Percentiles rank a stretch among this genome's conserved stretches.
Evolutionary conservation across 768 basidiomycete genomes (phyloP).

Genomic region (Austroboletus eburneus): DNA sequence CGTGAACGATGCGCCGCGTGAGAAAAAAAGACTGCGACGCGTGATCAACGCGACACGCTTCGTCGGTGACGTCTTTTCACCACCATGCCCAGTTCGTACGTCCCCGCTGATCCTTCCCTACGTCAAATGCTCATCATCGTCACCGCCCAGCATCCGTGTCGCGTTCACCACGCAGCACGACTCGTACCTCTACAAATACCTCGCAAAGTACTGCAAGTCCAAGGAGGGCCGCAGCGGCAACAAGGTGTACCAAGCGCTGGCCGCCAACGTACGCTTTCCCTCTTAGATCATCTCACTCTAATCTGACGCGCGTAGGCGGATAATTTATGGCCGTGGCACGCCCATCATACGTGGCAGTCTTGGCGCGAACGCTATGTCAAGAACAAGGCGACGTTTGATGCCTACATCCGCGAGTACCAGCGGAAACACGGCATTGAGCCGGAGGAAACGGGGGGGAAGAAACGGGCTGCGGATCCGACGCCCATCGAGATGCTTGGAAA

Average conservation of each 20-base stretch:
- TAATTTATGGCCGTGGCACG: conserved; percentile 48
- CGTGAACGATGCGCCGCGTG: no score
- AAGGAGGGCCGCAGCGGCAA: conserved; percentile 43
- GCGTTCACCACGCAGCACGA: conserved; percentile 41
- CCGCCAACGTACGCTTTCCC: conserved; percentile 40
- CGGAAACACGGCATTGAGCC: conserved; percentile 21
- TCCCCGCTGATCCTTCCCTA: no score
- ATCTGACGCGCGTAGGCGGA: conserved; percentile 29
- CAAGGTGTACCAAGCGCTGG: conserved; percentile 39
- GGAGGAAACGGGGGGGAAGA: neutral
- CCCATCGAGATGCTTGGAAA: neutral
- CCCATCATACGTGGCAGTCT: conserved; percentile 51
- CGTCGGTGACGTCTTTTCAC: no score
- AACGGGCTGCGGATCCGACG: neutral
- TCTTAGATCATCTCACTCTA: neutral
- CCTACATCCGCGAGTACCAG: conserved; percentile 39
- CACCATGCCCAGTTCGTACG: no score
- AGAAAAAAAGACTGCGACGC: no score
- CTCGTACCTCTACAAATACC: conserved; percentile 38
- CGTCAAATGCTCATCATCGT: no score
- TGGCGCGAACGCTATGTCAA: conserved; percentile 62
- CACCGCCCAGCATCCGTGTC: conserved; percentile 15
- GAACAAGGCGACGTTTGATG: conserved; percentile 40
- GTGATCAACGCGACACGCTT: no score
- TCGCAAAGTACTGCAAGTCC: conserved; percentile 46